phyloP scores from a whole-genome alignment of 208 protist species.

The Crithidia expoeki region DNA sequence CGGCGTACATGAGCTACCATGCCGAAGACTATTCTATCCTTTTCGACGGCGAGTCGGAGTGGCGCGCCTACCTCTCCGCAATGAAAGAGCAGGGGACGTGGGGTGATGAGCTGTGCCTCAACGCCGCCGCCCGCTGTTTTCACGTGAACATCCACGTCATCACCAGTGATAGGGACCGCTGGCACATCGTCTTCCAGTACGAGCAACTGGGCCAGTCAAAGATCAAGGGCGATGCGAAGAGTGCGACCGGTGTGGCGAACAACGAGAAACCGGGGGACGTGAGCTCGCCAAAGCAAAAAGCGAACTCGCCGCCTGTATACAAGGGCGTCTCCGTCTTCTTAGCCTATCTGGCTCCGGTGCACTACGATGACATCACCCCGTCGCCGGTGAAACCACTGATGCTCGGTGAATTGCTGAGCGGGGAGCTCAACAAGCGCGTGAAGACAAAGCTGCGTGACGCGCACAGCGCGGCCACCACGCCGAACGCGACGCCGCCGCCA shows the following conservation, averaged over 20 bases:
- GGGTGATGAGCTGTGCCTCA: constrained; percentile 88
- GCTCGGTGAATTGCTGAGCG: constrained; percentile 48
- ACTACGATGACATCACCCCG: constrained; percentile 82
- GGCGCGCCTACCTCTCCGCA: constrained; percentile 50
- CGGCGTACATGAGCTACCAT: constrained; percentile 72
- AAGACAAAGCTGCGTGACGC: constrained; percentile 21
- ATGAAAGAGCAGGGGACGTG: constrained; percentile 71
- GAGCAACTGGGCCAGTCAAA: constrained; percentile 51
- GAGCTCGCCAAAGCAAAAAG: constrained; percentile 8
- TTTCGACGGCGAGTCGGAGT: constrained; percentile 69
- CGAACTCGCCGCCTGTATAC: constrained; percentile 3
- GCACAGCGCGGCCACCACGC: background rate
- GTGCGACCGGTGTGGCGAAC: background rate
- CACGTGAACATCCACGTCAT: constrained; percentile 88
- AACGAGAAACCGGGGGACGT: constrained; percentile 6
- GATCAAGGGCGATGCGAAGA: background rate
- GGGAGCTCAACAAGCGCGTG: constrained; percentile 43
- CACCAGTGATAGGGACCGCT: constrained; percentile 68
- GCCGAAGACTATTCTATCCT: constrained; percentile 63
- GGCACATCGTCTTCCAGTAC: constrained; percentile 84
- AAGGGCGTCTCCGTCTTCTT: constrained; percentile 70
- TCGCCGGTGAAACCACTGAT: constrained; percentile 34
- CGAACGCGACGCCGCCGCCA: background rate
- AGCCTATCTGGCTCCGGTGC: constrained; percentile 72
- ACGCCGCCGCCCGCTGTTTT: constrained; percentile 85